Evolutionary conservation across 176 grass and related monocot genomes (phyloP), one percentile per base, ranked within the genome.

Genomic region (Zizania latifolia): DNA sequence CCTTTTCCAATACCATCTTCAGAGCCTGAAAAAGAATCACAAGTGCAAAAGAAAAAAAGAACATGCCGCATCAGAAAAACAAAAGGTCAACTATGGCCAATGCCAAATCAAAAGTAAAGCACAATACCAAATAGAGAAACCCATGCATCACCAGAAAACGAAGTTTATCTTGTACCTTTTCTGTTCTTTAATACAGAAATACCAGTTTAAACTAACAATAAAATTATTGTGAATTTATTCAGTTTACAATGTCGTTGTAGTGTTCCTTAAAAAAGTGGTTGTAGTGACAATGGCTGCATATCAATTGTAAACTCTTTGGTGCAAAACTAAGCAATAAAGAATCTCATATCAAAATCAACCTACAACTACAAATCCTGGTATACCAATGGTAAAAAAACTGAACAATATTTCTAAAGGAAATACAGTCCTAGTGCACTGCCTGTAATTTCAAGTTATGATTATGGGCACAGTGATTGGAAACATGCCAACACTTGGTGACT

Each of bases 1-100:
- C 95, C 62, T 88, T 99, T 76, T 99, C 95, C 62, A 99, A 43
- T 55, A 99, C 91, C 95, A 99, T 92, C 80, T 92, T 99, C 76
- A 99, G 89, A 63, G 95, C 95, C 95, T 99, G 80, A 53, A 58
- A 33, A 77, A 10, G 36, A 81, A 81, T 59, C 19, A 57, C 10
- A 45, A n/a, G n/a, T n/a, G 48, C 2, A 69, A 76, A 75, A 55
- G 26, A 38, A 54, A 57, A 76, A 23, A 29, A 57, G 36, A 70
- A 64, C 53, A 70, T 56, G 29, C 16, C 45, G 62, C 74, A 75
- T 22, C 26, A 31, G 44, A 54, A 61, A 35, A 21, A 16, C n/a
- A 13, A 29, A 14, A 54, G 66, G 34, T n/a, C 62, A 67, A 78
- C 34, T 39, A 36, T 78, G 48, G 24, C 33, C 26, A 57, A 57